Evolutionary conservation across 2,329 filamentous ascomycete genomes (phyloP).

Genomic region (Pezicula radicicola): DNA sequence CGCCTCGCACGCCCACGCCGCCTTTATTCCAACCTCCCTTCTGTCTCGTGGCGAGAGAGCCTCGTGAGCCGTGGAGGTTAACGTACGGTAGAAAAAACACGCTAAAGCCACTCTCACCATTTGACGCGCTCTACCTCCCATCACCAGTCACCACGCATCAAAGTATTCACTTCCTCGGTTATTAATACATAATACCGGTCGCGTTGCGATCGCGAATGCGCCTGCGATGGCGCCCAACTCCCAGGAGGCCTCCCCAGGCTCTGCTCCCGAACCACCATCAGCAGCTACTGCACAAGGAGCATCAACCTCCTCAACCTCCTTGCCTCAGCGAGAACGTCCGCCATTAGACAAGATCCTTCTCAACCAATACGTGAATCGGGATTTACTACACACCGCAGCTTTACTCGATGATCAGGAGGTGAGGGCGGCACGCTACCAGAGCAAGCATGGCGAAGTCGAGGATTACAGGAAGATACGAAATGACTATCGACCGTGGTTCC

Average conservation of each 20-base stretch:
- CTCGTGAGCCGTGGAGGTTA: too few species aligned
- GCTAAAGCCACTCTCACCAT: too few species aligned
- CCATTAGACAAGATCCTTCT: constrained; percentile 47
- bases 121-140: constrained; percentile 1
- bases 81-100: too few species aligned
- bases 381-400: constrained; percentile 55
- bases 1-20: too few species aligned
- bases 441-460: constrained; percentile 64
- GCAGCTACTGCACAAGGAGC: constrained; percentile 11
- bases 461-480: constrained; percentile 63
- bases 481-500: constrained; percentile 53
- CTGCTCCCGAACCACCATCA: constrained; percentile 14
- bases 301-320: constrained; percentile 7
- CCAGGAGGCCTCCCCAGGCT: constrained; percentile 20
- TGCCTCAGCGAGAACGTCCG: constrained; percentile 25
- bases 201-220: constrained; percentile 25
- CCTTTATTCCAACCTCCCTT: too few species aligned
- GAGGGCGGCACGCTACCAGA: constrained; percentile 53
- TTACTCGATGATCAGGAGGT: constrained; percentile 46
- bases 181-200: constrained; percentile 7
- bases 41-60: too few species aligned
- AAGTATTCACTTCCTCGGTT: neutral
- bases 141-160: neutral
- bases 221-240: constrained; percentile 28
- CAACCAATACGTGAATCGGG: constrained; percentile 63